Percentiles rank a stretch among this genome's conserved stretches.
Evolutionary conservation across 345 rosid species (phyloP).

Genomic region (Litchi chinensis): DNA sequence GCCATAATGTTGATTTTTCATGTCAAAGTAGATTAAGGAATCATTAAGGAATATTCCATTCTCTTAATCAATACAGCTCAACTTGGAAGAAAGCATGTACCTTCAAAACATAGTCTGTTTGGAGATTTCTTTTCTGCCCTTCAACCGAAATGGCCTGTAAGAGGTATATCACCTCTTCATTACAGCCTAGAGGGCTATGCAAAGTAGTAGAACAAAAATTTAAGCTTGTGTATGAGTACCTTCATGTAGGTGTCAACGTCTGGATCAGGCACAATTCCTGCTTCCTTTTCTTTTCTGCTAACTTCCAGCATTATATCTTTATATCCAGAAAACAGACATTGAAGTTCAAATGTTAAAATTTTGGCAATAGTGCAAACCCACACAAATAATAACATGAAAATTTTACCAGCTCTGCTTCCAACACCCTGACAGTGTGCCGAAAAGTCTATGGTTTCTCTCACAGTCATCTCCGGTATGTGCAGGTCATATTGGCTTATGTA

Average conservation of each 20-base stretch:
- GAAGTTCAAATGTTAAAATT: neutral
- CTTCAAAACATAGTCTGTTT: constrained; percentile 51
- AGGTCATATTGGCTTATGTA: constrained; percentile 70
- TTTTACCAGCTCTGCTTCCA: constrained; percentile 46
- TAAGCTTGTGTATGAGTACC: constrained; percentile 29
- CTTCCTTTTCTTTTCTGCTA: constrained; percentile 52
- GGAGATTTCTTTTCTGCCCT: constrained; percentile 37
- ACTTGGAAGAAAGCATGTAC: constrained; percentile 16
- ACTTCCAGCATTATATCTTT: constrained; percentile 60
- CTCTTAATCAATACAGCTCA: neutral
- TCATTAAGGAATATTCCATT: neutral
- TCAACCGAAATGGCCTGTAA: constrained; percentile 41
- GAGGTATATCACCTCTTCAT: neutral
- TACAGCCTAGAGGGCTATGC: neutral
- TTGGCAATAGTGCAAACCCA: neutral
- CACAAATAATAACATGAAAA: neutral
- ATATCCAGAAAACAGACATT: neutral
- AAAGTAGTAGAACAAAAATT: constrained; percentile 1
- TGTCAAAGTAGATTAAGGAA: constrained; percentile 5
- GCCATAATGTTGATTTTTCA: neutral
- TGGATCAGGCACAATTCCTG: constrained; percentile 56
- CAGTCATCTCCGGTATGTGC: constrained; percentile 64
- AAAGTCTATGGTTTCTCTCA: constrained; percentile 67
- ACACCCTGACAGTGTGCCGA: constrained; percentile 61
- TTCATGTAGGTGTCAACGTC: constrained; percentile 64